Conservation (phyloP, 2,329 filamentous ascomycete genomes). For the Sclerotinia spermophila region DNA sequence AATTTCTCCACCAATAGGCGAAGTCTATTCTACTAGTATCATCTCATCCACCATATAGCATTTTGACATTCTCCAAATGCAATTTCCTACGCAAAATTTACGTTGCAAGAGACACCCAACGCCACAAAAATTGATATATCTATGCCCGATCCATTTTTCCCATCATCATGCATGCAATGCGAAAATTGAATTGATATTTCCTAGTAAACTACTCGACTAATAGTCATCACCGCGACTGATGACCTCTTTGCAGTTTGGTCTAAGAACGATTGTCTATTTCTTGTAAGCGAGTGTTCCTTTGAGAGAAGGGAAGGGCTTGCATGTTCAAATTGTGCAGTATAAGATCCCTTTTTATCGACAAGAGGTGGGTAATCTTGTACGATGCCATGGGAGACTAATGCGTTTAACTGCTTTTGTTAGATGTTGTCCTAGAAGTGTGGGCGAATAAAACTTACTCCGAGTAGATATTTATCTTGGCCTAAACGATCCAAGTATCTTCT, state of each 20-base stretch:
- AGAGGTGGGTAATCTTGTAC: slow-evolving; percentile 89
- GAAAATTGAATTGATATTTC: background rate
- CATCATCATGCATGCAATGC: slow-evolving; percentile 12
- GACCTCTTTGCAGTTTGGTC: slow-evolving; percentile 80
- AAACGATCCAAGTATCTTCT: slow-evolving; percentile 85
- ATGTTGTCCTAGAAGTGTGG: background rate
- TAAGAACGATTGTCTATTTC: slow-evolving; percentile 68
- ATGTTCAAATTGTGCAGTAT: slow-evolving; percentile 92
- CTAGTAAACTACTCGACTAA: slow-evolving; percentile 39
- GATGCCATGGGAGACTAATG: slow-evolving; percentile 75
- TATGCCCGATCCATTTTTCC: slow-evolving; percentile 2
- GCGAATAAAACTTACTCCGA: slow-evolving; percentile 61
- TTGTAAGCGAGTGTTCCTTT: slow-evolving; percentile 41
- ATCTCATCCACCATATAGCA: background rate
- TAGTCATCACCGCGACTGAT: slow-evolving; percentile 85
- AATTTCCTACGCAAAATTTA: background rate
- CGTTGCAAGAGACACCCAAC: background rate
- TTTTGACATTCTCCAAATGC: background rate
- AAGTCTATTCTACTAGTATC: background rate
- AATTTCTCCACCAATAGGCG: background rate
- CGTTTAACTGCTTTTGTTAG: slow-evolving; percentile 65
- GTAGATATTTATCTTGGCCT: slow-evolving; percentile 91
- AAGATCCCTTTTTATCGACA: slow-evolving; percentile 88
- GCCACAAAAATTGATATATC: background rate
- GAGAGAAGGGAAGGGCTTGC: slow-evolving; percentile 44